Evolutionary conservation across 352 stramenopile genomes (phyloP).

Genomic region (Phytophthora rubi): DNA sequence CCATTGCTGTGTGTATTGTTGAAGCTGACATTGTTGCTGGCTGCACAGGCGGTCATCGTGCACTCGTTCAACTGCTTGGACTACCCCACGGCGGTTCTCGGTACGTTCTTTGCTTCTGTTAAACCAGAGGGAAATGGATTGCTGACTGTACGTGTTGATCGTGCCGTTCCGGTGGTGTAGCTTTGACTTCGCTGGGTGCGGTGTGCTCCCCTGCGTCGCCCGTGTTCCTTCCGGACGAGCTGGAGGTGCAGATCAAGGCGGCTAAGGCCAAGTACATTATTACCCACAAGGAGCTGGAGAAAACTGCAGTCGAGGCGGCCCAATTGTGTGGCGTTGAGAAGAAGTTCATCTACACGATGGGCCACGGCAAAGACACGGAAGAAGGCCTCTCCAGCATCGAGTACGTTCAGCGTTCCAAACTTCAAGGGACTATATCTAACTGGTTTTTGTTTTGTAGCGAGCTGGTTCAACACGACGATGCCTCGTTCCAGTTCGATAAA

Average conservation of each 20-base stretch:
- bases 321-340: constrained; percentile 35
- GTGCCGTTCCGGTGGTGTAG: constrained; percentile 23
- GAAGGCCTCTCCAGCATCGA: constrained; percentile 54
- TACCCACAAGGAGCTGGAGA: constrained; percentile 56
- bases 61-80: background rate
- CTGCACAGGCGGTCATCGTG: constrained; percentile 46
- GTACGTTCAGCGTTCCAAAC: constrained; percentile 32
- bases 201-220: constrained; percentile 68
- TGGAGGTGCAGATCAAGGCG: constrained; percentile 51
- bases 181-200: constrained; percentile 54
- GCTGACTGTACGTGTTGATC: constrained; percentile 3
- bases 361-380: constrained; percentile 21
- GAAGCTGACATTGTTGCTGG: constrained; percentile 6
- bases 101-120: constrained; percentile 32
- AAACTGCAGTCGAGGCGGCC: constrained; percentile 53
- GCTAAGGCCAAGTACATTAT: constrained; percentile 65
- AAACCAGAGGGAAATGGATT: constrained; percentile 1
- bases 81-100: constrained; percentile 5
- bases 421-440: no score
- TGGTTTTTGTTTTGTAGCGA: constrained; percentile 38
- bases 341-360: constrained; percentile 60
- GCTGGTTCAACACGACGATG: constrained; percentile 41
- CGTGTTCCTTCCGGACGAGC: constrained; percentile 56
- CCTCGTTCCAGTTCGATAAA: constrained; percentile 14
- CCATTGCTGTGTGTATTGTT: background rate